Base-by-base conservation (phyloP, 2,329 filamentous ascomycete species). In the Allantophomopsis cytisporea region DNA sequence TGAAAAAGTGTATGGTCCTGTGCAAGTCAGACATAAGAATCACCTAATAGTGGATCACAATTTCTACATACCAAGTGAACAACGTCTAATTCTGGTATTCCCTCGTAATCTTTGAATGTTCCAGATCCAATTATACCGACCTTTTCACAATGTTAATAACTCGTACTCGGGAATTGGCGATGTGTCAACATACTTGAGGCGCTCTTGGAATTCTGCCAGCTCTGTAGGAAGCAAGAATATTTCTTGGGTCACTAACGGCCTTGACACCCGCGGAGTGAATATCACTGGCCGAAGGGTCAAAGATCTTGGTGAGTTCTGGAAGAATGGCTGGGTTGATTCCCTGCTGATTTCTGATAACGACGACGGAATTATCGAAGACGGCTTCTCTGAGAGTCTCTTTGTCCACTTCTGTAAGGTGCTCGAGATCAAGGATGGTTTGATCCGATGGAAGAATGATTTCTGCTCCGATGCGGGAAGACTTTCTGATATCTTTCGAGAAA, bases 51-150 rank as follows among this genome's bases (percentile, higher is more conserved):
- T 23, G 16, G 10, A 15, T 3, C n/a, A 11, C 5, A 13, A 5
- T 8, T 1, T n/a, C 13, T 7, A 21, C 31, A 10, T 35, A 39
- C 42, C 32, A 38, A 16, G 23, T 41, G 23, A 28, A 13, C 32
- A 8, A 37, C 17, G 17, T 33, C 28, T n/a, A 38, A 36, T 15
- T 43, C 16, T 18, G 36, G 16, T 28, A 44, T 39, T 11, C 40
- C 40, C 23, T 39, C 39, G 35, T 44, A 46, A 2, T 35, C 18
- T 4, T 39, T 23, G 30, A 44, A 42, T 7, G 35, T 35, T 8
- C 42, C 44, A 34, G 41, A 37, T 15, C 44, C 44, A 40, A 44
- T 44, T 11, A 44, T 35, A 35, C 20, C 20, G 30, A 33, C 17
- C 23, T 28, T 3, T 28, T 6, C 7, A 28, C 11, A 28, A 28